Conservation (phyloP, 495 filamentous ascomycete species). For the Penicillium simplicissimum region DNA sequence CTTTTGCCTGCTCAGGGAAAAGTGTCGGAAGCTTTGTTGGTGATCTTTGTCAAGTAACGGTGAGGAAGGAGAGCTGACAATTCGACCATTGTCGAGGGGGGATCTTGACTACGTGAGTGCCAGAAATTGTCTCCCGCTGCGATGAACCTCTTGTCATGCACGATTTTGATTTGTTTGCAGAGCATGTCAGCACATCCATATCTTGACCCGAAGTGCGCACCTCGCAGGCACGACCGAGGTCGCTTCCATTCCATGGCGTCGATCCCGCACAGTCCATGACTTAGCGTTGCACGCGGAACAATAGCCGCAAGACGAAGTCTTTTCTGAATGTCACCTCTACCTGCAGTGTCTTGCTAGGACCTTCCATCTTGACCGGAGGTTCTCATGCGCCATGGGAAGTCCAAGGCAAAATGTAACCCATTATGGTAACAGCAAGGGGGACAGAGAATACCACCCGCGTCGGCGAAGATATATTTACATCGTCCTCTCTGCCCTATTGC, state of each 20-base stretch:
- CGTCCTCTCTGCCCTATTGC: not conserved
- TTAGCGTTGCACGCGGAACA: constrained; percentile 7
- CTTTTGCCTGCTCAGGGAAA: constrained; percentile 4
- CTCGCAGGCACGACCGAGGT: not conserved
- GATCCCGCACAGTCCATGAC: not conserved
- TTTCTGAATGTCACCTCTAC: constrained; percentile 11
- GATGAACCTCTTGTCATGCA: not conserved
- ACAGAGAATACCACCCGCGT: not conserved
- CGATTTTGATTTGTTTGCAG: not conserved
- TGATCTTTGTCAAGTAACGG: not conserved
- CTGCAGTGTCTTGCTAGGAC: not conserved
- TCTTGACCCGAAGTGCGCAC: not conserved
- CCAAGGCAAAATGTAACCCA: constrained; percentile 13
- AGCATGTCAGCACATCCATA: not conserved
- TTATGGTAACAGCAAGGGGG: constrained; percentile 5
- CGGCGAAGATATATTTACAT: not conserved
- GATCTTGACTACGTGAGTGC: not conserved
- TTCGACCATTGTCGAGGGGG: not conserved
- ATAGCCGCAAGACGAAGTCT: not conserved
- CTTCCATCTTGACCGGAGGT: not conserved
- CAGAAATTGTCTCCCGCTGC: not conserved
- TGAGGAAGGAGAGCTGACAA: not conserved
- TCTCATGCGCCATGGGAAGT: constrained; percentile 5
- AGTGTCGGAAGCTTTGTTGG: not conserved
- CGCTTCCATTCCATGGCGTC: too few relatives aligned